A percentile compares a stretch with the other conserved stretches of the same genome.
These are phyloP conservation scores for Penicillium sp. DNA, from an alignment of 2,329 filamentous ascomycete genomes.

Conservation along the genomic window DNA sequence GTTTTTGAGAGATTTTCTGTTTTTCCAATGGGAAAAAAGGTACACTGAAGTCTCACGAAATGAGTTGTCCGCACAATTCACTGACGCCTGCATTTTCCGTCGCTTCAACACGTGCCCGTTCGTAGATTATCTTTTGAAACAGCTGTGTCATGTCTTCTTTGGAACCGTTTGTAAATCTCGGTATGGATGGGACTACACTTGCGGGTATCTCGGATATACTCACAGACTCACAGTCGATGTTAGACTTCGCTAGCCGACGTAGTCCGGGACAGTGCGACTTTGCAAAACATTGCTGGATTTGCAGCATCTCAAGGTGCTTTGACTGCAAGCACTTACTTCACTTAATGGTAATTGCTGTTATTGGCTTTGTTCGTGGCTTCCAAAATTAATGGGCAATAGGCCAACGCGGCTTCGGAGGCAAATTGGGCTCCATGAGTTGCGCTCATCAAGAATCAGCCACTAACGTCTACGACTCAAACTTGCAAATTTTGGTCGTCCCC, in stretches of 20 bases:
- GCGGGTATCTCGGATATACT: neutral
- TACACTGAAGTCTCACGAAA: no score
- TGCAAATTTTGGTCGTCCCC: neutral
- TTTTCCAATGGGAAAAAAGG: no score
- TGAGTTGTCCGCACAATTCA: no score
- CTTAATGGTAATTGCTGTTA: neutral
- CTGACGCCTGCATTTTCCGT: no score
- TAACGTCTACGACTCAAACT: neutral
- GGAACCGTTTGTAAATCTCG: no score
- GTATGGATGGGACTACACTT: neutral
- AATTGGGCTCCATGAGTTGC: neutral
- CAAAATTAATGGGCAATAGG: neutral
- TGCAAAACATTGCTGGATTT: neutral
- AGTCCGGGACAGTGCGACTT: neutral
- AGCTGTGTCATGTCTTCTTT: no score
- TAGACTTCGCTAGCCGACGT: neutral
- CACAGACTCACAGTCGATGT: neutral
- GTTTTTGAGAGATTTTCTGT: no score
- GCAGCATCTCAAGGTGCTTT: neutral
- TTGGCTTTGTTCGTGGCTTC: neutral
- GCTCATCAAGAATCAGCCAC: neutral
- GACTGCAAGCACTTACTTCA: neutral
- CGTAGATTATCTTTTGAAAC: no score
- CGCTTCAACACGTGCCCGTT: no score
- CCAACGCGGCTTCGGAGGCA: neutral